phyloP scores from a whole-genome alignment of 2,329 filamentous ascomycete genomes.

The Trichothecium sympodiale region DNA sequence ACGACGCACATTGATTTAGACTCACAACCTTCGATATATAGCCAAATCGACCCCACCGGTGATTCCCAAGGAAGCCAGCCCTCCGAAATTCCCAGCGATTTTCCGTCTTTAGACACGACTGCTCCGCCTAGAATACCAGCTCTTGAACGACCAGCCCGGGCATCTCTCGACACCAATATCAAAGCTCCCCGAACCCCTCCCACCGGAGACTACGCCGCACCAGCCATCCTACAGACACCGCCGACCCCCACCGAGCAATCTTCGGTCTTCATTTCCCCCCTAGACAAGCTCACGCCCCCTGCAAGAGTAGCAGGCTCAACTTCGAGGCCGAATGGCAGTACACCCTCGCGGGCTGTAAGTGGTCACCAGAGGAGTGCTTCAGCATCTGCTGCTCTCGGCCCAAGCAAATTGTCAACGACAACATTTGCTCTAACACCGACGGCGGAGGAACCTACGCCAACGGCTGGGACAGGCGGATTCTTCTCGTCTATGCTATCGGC shows the following conservation, averaged over 20 bases:
- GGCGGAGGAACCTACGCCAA: slow-evolving; percentile 46
- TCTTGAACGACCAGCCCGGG: slow-evolving; percentile 15
- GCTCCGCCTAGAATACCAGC: slow-evolving; percentile 17
- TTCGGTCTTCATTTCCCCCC: neutral
- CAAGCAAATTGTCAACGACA: slow-evolving; percentile 79
- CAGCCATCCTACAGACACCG: slow-evolving; percentile 53
- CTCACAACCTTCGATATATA: slow-evolving; percentile 6
- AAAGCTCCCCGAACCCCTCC: slow-evolving; percentile 37
- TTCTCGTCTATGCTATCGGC: slow-evolving; percentile 90
- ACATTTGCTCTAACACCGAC: slow-evolving; percentile 66
- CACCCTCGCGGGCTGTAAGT: slow-evolving; percentile 60
- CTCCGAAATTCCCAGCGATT: slow-evolving; percentile 9
- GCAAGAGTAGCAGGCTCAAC: slow-evolving; percentile 13
- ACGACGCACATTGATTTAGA: slow-evolving; percentile 29
- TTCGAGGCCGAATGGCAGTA: slow-evolving; percentile 40
- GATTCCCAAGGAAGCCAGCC: slow-evolving; percentile 12
- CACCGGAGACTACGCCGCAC: slow-evolving; percentile 28
- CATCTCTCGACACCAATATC: slow-evolving; percentile 18
- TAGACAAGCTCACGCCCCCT: slow-evolving; percentile 9
- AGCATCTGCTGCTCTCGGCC: slow-evolving; percentile 31
- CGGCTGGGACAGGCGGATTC: slow-evolving; percentile 57
- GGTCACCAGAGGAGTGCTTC: slow-evolving; percentile 34
- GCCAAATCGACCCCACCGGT: slow-evolving; percentile 1
- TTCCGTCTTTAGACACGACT: slow-evolving; percentile 15
- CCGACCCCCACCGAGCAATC: slow-evolving; percentile 47